Evolutionary conservation across 257 asterid species (phyloP).

Genomic region (Solanum dulcamara): DNA sequence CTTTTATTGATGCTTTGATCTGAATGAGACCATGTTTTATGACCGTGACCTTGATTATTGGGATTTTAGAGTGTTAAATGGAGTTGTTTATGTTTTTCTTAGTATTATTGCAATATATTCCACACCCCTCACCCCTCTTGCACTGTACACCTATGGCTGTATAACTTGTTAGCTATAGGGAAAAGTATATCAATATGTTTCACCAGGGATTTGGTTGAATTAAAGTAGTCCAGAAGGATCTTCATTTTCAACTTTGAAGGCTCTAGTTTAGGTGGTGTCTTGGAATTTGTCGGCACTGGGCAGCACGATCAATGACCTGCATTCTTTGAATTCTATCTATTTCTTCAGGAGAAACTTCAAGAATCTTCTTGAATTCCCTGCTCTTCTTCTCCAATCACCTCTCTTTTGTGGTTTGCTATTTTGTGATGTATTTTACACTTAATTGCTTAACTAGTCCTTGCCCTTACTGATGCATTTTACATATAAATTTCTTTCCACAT

Average conservation of each 20-base stretch:
- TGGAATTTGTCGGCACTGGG: background rate
- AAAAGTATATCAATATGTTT: background rate
- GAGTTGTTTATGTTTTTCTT: background rate
- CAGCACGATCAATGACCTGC: slow-evolving; percentile 91
- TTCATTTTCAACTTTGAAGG: background rate
- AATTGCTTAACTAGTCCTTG: background rate
- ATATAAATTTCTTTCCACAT: background rate
- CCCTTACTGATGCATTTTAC: background rate
- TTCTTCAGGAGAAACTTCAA: slow-evolving; percentile 53
- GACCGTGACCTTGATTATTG: background rate
- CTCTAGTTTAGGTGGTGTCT: background rate
- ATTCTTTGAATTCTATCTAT: slow-evolving; percentile 70
- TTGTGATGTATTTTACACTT: background rate
- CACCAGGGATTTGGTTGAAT: background rate
- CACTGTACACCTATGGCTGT: background rate
- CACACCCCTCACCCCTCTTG: background rate
- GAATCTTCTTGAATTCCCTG: slow-evolving; percentile 58
- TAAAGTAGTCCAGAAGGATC: background rate
- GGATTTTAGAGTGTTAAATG: background rate
- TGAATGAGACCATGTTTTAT: background rate
- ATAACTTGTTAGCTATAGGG: background rate
- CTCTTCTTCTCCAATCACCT: slow-evolving; percentile 34
- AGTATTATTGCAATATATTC: background rate
- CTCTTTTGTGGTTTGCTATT: background rate
- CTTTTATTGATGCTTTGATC: background rate